These are phyloP conservation scores for Tarenaya hassleriana DNA, from an alignment of 345 rosid genomes.

Conservation along the genomic window DNA sequence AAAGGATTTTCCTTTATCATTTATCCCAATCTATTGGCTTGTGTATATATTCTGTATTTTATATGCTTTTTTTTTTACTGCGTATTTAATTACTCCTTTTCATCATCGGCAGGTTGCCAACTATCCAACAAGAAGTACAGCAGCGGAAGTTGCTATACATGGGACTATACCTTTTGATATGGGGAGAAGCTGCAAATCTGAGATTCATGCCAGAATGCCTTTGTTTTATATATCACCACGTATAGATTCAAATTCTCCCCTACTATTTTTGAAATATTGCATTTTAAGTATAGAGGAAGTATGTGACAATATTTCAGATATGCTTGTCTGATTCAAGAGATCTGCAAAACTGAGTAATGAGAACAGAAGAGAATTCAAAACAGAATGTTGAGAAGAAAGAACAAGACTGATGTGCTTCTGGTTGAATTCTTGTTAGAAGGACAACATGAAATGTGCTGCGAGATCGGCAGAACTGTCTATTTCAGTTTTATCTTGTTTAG, in stretches of 20 bases:
- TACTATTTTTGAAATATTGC: too few species aligned
- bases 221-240: constrained; percentile 88
- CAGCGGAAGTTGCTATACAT: constrained; percentile 84
- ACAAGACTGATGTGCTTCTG: neutral
- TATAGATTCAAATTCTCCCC: constrained; percentile 29
- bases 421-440: constrained; percentile 2
- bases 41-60: too few species aligned
- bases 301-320: too few species aligned
- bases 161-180: constrained; percentile 86
- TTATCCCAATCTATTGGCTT: neutral
- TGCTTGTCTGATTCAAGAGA: too few species aligned
- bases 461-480: too few species aligned
- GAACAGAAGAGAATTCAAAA: too few species aligned
- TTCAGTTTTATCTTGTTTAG: too few species aligned
- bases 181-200: constrained; percentile 97
- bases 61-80: too few species aligned
- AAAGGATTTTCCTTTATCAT: neutral
- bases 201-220: constrained; percentile 97
- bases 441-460: too few species aligned
- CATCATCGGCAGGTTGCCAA: constrained; percentile 60
- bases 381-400: too few species aligned
- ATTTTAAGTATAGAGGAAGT: too few species aligned
- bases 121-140: constrained; percentile 90
- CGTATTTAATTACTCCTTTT: constrained; percentile 9
- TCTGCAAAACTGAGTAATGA: too few species aligned